A percentile compares a stretch with the other conserved stretches of the same genome.
phyloP scores from a whole-genome alignment of 371 early-diverging fungal species.

The Mucor mucedo region DNA sequence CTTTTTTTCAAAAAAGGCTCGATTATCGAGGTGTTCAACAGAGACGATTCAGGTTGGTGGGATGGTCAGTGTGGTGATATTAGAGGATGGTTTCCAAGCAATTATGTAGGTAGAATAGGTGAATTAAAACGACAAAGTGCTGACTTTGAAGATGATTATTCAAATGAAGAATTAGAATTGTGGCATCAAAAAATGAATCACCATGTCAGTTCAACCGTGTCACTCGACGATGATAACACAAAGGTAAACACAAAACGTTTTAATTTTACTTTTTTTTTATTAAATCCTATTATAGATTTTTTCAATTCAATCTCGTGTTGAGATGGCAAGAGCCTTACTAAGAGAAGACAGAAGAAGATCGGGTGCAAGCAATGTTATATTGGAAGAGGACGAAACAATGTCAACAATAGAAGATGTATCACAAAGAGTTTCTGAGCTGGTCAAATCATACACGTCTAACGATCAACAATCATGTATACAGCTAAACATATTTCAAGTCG shows the following conservation, averaged over 20 bases:
- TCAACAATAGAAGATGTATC: conserved; percentile 12
- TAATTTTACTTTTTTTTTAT: conserved; percentile 1
- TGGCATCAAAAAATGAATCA: conserved; percentile 33
- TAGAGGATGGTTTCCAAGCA: conserved; percentile 60
- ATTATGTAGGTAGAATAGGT: conserved; percentile 54
- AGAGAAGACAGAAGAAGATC: conserved; percentile 34
- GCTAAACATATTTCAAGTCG: conserved; percentile 36
- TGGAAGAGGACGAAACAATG: conserved; percentile 7
- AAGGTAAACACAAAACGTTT: conserved; percentile 7
- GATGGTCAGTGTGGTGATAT: conserved; percentile 52
- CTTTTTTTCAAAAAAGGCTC: conserved; percentile 52
- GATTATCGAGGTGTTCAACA: conserved; percentile 56
- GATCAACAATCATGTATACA: conserved; percentile 28
- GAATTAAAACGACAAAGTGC: conserved; percentile 38
- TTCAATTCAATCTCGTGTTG: conserved; percentile 30
- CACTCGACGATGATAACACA: conserved; percentile 10
- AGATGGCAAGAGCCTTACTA: conserved; percentile 38
- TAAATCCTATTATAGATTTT: conserved; percentile 6
- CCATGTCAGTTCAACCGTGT: conserved; percentile 10
- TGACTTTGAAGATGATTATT: conserved; percentile 47
- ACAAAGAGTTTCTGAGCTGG: conserved; percentile 28
- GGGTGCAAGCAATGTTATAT: conserved; percentile 4
- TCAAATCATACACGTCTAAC: conserved; percentile 25
- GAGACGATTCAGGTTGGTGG: conserved; percentile 61
- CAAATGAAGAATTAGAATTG: conserved; percentile 34